Conservation (phyloP, 164 flowering plant genomes). For the Vitis labrusca region DNA sequence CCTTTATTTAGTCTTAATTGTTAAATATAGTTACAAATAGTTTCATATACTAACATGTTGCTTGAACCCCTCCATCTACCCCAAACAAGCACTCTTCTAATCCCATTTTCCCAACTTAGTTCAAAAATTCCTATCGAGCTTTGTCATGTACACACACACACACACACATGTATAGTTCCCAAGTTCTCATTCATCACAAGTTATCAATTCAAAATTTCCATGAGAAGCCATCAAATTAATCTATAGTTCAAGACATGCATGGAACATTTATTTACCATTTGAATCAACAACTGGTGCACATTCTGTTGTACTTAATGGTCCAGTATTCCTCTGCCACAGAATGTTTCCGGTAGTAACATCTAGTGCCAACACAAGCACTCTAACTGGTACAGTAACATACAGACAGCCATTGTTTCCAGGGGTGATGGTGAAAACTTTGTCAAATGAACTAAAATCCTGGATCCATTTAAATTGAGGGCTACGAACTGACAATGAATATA, state of each 20-base stretch:
- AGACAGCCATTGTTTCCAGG: constrained; percentile 83
- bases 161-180: no score
- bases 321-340: constrained; percentile 66
- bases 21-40: no score
- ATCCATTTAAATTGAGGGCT: constrained; percentile 80
- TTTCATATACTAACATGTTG: no score
- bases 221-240: neutral
- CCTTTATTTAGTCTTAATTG: no score
- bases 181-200: no score
- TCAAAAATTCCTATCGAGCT: neutral
- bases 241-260: neutral
- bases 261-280: constrained; percentile 48
- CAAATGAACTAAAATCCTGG: constrained; percentile 69
- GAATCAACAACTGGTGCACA: constrained; percentile 69
- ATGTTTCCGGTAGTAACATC: constrained; percentile 66
- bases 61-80: neutral
- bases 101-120: neutral
- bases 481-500: constrained; percentile 62
- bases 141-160: no score
- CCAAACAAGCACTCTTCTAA: neutral
- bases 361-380: constrained; percentile 57
- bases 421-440: constrained; percentile 43
- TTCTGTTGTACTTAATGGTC: constrained; percentile 61
- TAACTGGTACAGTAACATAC: constrained; percentile 59
- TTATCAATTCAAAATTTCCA: no score